Conservation (phyloP, 148 eudicot genomes). For the Vaccinium myrtillus region DNA sequence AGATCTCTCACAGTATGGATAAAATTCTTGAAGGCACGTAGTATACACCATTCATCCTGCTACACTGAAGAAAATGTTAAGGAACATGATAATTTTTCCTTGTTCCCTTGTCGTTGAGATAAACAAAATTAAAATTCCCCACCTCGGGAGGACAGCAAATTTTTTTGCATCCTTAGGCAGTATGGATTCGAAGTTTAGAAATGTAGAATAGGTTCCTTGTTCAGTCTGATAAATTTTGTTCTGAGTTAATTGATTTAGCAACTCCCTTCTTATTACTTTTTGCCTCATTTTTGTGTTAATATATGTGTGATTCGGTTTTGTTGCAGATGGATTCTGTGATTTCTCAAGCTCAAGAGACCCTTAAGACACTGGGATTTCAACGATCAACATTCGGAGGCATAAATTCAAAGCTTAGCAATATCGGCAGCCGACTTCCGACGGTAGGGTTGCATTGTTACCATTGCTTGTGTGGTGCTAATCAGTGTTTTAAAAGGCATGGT, state of each 20-base stretch:
- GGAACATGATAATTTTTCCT: too few relatives aligned
- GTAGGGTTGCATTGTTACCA: conserved; percentile 23
- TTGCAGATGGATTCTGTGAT: conserved; percentile 57
- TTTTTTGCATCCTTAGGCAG: neutral
- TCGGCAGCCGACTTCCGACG: conserved; percentile 60
- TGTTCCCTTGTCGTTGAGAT: too few relatives aligned
- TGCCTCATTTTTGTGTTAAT: neutral
- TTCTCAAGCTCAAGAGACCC: conserved; percentile 62
- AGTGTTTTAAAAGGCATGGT: neutral
- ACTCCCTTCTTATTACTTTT: neutral
- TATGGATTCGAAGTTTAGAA: neutral
- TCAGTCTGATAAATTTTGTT: neutral
- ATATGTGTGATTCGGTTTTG: neutral
- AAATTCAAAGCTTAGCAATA: conserved; percentile 57
- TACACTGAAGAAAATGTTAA: too few relatives aligned
- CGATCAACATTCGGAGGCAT: conserved; percentile 61
- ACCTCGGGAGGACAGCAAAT: neutral
- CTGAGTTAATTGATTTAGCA: neutral
- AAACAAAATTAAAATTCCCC: neutral
- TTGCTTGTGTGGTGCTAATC: neutral
- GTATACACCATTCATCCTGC: too few relatives aligned
- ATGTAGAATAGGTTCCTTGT: neutral
- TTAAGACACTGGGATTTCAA: conserved; percentile 48
- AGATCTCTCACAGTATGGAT: too few relatives aligned
- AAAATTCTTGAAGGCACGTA: too few relatives aligned